Base-by-base conservation (phyloP, 1,284 basidiomycete genomes). In the Pyrrhoderma noxium region DNA sequence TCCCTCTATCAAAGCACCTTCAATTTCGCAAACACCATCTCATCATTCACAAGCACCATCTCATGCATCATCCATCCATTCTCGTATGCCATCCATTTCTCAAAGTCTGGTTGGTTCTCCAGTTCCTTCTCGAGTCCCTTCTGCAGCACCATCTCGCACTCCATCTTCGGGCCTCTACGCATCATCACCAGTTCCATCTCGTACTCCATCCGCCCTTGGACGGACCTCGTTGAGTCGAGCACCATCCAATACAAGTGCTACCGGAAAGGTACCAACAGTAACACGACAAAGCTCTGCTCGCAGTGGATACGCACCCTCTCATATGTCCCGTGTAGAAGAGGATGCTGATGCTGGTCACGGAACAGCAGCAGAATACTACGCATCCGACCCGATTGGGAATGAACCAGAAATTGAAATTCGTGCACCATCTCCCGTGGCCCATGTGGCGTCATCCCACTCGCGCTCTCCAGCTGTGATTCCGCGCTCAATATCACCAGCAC, bases 221-320 rank as follows among this genome's bases (percentile, higher is more conserved):
- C 38, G 21, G 5, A 7, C 38, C n/a, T 40, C 38, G 8, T 14
- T 40, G 7, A 22, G 16, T 40, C 38, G n/a, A 22, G 38, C 38
- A 16, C 38, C 38, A 14, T 16, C 38, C 5, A 31, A 11, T 31
- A 31, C 27, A 11, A 31, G 27, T 31, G 8, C 38, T 40, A 14
- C 23, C 40, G 34, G 38, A 7, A 44, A 45, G 14, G 51, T 52
- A n/a, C 51, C 51, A 5, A 41, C 51, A 1, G 38, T 52, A 18
- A 41, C 45, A 2, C 51, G 51, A 7, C 45, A 39, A 23, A 47
- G 31, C 21, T 52, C 51, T 3, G 13, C 7, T 14, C 44, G 51
- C 8, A 40, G 49, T 9, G 51, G 51, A 3, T 46, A 47, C 43
- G 45, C 45, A 5, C 48, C 48, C 23, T 47, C 51, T 4, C 49